Evolutionary conservation across 2,329 filamentous ascomycete species (phyloP).

Genomic region (Didymella arachidicola): DNA sequence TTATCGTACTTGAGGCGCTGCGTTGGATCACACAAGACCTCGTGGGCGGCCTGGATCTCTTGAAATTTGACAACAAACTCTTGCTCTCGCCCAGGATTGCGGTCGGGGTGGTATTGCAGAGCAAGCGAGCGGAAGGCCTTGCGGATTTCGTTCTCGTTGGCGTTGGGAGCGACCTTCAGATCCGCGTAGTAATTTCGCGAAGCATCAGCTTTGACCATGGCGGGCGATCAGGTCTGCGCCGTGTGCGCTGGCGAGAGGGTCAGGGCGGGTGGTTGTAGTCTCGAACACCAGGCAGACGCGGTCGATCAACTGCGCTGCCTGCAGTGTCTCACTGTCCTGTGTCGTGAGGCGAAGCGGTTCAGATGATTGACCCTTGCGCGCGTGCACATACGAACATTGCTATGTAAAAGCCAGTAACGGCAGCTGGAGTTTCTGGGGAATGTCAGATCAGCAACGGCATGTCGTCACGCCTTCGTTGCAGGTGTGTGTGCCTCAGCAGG

Average conservation of each 20-base stretch:
- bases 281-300: conserved; percentile 31
- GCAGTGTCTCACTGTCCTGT: conserved; percentile 32
- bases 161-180: conserved; percentile 73
- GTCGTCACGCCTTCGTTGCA: conserved; percentile 18
- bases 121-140: conserved; percentile 87
- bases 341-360: conserved; percentile 44
- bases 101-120: conserved; percentile 85
- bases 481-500: conserved; percentile 18
- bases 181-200: conserved; percentile 85
- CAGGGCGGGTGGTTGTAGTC: conserved; percentile 18
- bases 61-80: conserved; percentile 86
- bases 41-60: conserved; percentile 84
- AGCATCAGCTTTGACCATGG: conserved; percentile 73
- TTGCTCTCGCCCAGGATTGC: conserved; percentile 81
- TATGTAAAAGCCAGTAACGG: conserved; percentile 1
- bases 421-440: conserved; percentile 11
- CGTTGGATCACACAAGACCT: conserved; percentile 71
- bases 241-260: conserved; percentile 7
- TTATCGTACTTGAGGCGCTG: conserved; percentile 68
- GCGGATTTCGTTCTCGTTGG: conserved; percentile 78
- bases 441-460: conserved; percentile 15
- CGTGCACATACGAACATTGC: conserved; percentile 41
- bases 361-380: conserved; percentile 41
- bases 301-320: conserved; percentile 12
- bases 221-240: conserved; percentile 18